Base-by-base conservation (phyloP, 129 eudicot genomes). In the Pulicaria dysenterica region DNA sequence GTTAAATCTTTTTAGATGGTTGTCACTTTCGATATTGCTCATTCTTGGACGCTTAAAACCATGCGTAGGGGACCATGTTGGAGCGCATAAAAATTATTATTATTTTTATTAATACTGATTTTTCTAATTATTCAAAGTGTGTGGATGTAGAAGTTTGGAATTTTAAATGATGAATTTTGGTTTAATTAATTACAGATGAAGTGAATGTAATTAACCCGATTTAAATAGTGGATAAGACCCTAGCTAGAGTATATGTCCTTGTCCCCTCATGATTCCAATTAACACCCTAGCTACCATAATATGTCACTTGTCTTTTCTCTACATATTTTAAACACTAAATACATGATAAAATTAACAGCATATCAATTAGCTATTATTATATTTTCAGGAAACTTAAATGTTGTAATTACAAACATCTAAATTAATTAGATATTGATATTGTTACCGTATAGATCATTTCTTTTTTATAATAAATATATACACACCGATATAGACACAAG, bases 21-120 rank as follows among this genome's bases (percentile, higher is more conserved):
- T 62, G 82, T 78, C 82, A 64, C 56, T 70, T 53, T 78, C 82
- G 49, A 62, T 60, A 37, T 78, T 39, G 78, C 64, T 73, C 71
- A 73, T 73, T 73, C 78, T 62, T 41, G 78, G 82, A 70, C 69
- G 82, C 45, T 70, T 70, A 64, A 50, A 78, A 53, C 77, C 82
- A 78, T 61, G 81, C 72, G 63, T 62, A 70, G 65, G 77, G 81
- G 82, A 51, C 82, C 82, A 70, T 77, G 50, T 45, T 16, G 64
- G 71, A 51, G 53, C 15, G 9, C 65, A 39, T 37, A 59, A 36
- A 70, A 41, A 7, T 4, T 4, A 41, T 24, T 75, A 17, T 34
- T 17, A 16, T 24, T 75, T 14, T 34, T 17, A 16, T 19, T 6
- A 2, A 41, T 46, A 11, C 7, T 8, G 15, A n/a, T 63, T 16